Evolutionary conservation across 495 filamentous ascomycete genomes (phyloP).

Genomic region (Podospora australis): DNA sequence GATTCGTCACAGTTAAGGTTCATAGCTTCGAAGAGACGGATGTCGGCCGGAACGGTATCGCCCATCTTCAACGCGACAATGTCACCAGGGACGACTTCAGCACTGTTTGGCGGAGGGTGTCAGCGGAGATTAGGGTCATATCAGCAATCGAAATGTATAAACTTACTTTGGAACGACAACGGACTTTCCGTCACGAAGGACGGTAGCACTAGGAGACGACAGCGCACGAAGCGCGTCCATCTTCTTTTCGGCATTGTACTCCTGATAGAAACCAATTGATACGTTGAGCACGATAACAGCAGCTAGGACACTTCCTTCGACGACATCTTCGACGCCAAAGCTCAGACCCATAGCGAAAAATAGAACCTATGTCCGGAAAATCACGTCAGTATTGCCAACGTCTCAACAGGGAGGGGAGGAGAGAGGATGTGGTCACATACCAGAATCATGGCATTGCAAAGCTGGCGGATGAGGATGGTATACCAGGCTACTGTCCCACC

Average conservation of each 20-base stretch:
- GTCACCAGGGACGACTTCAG: conserved; percentile 76
- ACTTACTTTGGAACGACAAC: conserved; percentile 54
- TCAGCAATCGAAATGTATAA: background rate
- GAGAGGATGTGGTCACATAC: conserved; percentile 29
- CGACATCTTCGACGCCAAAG: conserved; percentile 71
- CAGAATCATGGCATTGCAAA: conserved; percentile 63
- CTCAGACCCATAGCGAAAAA: conserved; percentile 79
- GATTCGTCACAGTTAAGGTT: conserved; percentile 48
- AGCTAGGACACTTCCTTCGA: conserved; percentile 77
- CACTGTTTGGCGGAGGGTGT: conserved; percentile 35
- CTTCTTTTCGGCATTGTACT: conserved; percentile 79
- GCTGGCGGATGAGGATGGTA: conserved; percentile 58
- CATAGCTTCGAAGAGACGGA: conserved; percentile 70
- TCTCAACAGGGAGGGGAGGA: background rate
- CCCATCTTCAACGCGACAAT: conserved; percentile 75
- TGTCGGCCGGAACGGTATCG: conserved; percentile 75
- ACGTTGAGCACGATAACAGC: conserved; percentile 80
- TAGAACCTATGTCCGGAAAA: conserved; percentile 51
- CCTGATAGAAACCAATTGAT: conserved; percentile 71
- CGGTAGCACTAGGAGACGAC: conserved; percentile 71
- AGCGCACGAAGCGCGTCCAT: conserved; percentile 74
- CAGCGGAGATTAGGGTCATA: background rate
- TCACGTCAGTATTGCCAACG: background rate
- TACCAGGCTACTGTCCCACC: conserved; percentile 56
- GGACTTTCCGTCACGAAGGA: conserved; percentile 63